Percentiles rank a stretch among this genome's conserved stretches.
Evolutionary conservation across 257 asterid species (phyloP).

Genomic region (Orobanche coerulescens): DNA sequence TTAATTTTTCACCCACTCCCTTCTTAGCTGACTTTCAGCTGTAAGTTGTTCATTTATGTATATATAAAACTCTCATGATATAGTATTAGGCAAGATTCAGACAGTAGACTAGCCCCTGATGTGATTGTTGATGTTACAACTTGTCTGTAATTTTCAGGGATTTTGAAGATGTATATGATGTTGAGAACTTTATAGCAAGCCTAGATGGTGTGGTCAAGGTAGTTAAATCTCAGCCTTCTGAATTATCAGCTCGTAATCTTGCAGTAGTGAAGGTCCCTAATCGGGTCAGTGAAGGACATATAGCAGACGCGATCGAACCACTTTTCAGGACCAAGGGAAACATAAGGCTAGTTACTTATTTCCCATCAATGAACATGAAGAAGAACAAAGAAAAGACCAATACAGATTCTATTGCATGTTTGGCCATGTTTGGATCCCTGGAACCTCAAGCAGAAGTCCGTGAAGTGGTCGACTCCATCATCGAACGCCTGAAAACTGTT

Average conservation of each 20-base stretch:
- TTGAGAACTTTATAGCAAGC: conserved; percentile 50
- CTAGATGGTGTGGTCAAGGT: conserved; percentile 75
- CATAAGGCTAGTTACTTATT: conserved; percentile 73
- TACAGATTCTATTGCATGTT: conserved; percentile 62
- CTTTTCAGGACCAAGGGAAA: conserved; percentile 66
- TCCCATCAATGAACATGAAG: conserved; percentile 91
- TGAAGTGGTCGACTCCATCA: conserved; percentile 80
- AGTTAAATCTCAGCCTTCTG: conserved; percentile 48
- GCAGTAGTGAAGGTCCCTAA: conserved; percentile 87
- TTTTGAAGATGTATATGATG: conserved; percentile 63
- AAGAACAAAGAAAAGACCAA: conserved; percentile 45
- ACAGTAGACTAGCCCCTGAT: background rate
- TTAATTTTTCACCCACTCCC: conserved; percentile 9
- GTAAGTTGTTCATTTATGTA: conserved; percentile 2
- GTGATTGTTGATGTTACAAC: conserved; percentile 2
- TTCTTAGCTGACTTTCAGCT: conserved; percentile 5
- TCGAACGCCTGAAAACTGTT: conserved; percentile 65
- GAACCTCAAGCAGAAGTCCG: conserved; percentile 71
- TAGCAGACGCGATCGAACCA: conserved; percentile 64
- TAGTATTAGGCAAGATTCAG: background rate
- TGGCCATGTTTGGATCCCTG: conserved; percentile 86
- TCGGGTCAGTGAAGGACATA: conserved; percentile 62
- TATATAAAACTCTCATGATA: background rate
- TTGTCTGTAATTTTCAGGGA: conserved; percentile 40
- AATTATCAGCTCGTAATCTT: conserved; percentile 49